Evolutionary conservation across 148 eudicot species (phyloP).

Genomic region (Vaccinium darrowii): DNA sequence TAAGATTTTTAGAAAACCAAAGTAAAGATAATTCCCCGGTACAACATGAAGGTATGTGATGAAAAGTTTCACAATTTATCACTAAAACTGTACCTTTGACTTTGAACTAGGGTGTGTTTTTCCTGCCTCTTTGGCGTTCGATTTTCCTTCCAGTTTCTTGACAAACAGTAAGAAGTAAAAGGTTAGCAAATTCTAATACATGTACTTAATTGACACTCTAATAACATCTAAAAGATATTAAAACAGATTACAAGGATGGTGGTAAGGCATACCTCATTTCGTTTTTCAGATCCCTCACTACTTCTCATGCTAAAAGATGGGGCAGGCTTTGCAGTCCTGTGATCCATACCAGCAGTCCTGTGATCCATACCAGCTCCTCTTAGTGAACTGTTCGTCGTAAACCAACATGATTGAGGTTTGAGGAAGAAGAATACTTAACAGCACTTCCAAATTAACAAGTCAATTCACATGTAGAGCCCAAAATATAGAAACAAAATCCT

Average conservation of each 20-base stretch:
- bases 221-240: background rate
- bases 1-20: constrained; percentile 3
- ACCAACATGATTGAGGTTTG: background rate
- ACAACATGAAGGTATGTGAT: background rate
- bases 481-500: background rate
- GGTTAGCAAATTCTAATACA: constrained; percentile 5
- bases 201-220: background rate
- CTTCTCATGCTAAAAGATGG: constrained; percentile 45
- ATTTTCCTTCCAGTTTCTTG: constrained; percentile 47
- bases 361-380: constrained; percentile 32
- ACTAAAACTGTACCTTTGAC: constrained; percentile 39
- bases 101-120: constrained; percentile 35
- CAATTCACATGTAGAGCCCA: background rate
- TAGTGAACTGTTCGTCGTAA: constrained; percentile 38
- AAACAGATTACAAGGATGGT: background rate
- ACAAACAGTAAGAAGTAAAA: constrained; percentile 32
- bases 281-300: constrained; percentile 39
- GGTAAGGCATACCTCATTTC: constrained; percentile 44
- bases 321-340: constrained; percentile 36
- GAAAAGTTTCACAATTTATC: background rate
- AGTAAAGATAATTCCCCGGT: background rate
- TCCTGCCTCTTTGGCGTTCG: constrained; percentile 39
- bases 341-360: constrained; percentile 35
- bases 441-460: background rate
- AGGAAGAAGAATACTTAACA: constrained; percentile 2